A percentile compares a stretch with the other conserved stretches of the same genome.
These are phyloP conservation scores for Colletotrichum scovillei DNA, from an alignment of 2,329 filamentous ascomycete genomes.

Conservation along the genomic window DNA sequence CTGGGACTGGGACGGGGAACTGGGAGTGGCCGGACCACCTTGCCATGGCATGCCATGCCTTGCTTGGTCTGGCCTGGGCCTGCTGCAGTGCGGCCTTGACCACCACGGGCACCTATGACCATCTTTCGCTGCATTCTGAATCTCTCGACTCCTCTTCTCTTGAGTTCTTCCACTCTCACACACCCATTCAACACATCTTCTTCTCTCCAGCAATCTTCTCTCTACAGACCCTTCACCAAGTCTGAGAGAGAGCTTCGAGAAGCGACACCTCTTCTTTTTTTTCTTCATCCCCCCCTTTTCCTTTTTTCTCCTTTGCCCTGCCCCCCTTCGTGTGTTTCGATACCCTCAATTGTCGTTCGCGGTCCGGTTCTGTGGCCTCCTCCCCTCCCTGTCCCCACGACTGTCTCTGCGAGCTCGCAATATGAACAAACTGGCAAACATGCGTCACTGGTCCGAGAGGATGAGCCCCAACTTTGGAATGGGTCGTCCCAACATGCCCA, in stretches of 20 bases:
- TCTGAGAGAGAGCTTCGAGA: slow-evolving; percentile 34
- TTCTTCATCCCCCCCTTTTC: slow-evolving; percentile 38
- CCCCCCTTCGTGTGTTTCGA: slow-evolving; percentile 36
- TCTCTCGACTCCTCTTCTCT: slow-evolving; percentile 35
- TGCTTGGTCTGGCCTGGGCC: slow-evolving; percentile 28
- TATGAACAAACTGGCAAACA: slow-evolving; percentile 79
- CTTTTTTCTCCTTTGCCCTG: slow-evolving; percentile 34
- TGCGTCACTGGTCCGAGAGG: slow-evolving; percentile 79
- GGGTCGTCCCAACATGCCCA: slow-evolving; percentile 67
- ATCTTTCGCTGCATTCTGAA: slow-evolving; percentile 25
- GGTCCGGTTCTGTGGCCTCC: slow-evolving; percentile 30
- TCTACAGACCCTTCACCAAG: slow-evolving; percentile 31
- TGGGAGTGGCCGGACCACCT: slow-evolving; percentile 30
- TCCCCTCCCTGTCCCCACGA: slow-evolving; percentile 41
- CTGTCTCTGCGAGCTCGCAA: slow-evolving; percentile 48
- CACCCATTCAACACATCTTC: slow-evolving; percentile 14
- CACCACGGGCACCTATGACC: slow-evolving; percentile 22
- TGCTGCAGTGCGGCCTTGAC: slow-evolving; percentile 30
- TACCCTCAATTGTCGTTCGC: slow-evolving; percentile 25
- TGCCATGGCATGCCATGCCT: slow-evolving; percentile 29
- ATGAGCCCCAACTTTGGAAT: slow-evolving; percentile 77
- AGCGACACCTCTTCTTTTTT: slow-evolving; percentile 38
- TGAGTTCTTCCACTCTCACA: slow-evolving; percentile 33
- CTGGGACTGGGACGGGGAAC: slow-evolving; percentile 16
- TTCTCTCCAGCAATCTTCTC: slow-evolving; percentile 27